These are phyloP conservation scores for Parasarocladium wereldwijsianum DNA, from an alignment of 2,329 filamentous ascomycete genomes.

Conservation along the genomic window DNA sequence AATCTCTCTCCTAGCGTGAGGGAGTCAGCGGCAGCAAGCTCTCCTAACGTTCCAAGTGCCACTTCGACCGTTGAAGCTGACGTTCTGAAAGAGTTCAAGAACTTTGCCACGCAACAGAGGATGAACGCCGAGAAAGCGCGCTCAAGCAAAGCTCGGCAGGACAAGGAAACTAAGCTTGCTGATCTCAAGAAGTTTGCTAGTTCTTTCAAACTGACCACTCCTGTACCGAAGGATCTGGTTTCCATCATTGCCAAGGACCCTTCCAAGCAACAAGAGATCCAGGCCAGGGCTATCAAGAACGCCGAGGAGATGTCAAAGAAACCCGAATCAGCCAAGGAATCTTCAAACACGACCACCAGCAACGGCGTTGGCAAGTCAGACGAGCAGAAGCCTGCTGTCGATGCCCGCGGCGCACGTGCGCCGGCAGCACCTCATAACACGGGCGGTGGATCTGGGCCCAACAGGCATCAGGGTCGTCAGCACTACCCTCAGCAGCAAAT, in stretches of 20 bases:
- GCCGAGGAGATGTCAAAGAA: slow-evolving; percentile 46
- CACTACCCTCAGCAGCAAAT: slow-evolving; percentile 31
- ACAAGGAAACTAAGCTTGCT: slow-evolving; percentile 84
- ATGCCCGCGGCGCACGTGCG: slow-evolving; percentile 18
- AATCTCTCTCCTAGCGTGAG: slow-evolving; percentile 19
- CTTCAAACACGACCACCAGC: no score
- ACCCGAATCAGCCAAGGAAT: slow-evolving; percentile 26
- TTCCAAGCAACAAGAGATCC: slow-evolving; percentile 83
- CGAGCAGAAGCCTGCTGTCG: slow-evolving; percentile 11
- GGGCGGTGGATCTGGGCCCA: slow-evolving; percentile 12
- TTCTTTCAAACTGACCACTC: slow-evolving; percentile 87
- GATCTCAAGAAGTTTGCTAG: slow-evolving; percentile 91
- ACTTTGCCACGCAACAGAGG: slow-evolving; percentile 43
- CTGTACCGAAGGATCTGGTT: slow-evolving; percentile 81
- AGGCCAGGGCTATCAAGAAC: slow-evolving; percentile 71
- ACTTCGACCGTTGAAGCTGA: slow-evolving; percentile 47
- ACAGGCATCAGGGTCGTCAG: slow-evolving; percentile 34
- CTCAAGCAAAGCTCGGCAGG: slow-evolving; percentile 45
- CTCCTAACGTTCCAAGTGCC: slow-evolving; percentile 31
- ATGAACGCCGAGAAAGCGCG: slow-evolving; percentile 40
- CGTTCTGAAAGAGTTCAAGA: slow-evolving; percentile 48
- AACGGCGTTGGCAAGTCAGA: slow-evolving; percentile 21
- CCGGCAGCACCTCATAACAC: slow-evolving; percentile 17
- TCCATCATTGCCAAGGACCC: slow-evolving; percentile 94
- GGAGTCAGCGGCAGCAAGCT: slow-evolving; percentile 19